Base-by-base conservation (phyloP, 139 green algal genomes). In the Trebouxia sp. region DNA sequence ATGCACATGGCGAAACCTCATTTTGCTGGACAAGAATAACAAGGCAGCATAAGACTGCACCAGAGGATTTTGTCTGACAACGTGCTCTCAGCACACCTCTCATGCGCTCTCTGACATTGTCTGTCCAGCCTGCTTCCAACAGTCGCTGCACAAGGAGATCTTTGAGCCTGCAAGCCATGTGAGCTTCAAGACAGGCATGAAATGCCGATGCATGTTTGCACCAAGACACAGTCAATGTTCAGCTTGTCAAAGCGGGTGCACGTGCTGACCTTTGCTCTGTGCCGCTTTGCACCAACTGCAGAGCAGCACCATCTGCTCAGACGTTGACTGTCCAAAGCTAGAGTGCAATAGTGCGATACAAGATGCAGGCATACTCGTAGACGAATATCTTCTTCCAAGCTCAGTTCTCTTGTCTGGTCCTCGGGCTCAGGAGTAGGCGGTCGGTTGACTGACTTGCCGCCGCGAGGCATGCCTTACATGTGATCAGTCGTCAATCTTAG, bases 221-320 rank as follows among this genome's bases (percentile, higher is more conserved):
- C 14, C 14, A 12, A 56, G 48, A 12, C 48, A 56, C 15, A 26
- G 48, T 15, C 12, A 12, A 12, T 15, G 15, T 12, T 15, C 12
- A 26, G 48, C 14, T 56, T 56, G 12, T 56, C 14, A 15, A 56
- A 22, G 22, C 22, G 3, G 7, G 8, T 5, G 9, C 22, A 55
- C 24, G 7, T n/a, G 39, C n/a, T 37, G 39, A 77, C 69, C 42
- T 77, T 35, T 77, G 26, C n/a, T 39, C 41, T 0, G 42, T 53
- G 6, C 69, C 69, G 26, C 69, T 77, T 55, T 77, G 69, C n/a
- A 77, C 42, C 69, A 77, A 41, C 69, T 77, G 62, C 62, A 69
- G 14, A 1, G 56, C 56, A 69, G 56, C 22, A 10, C 20, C 26
- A 22, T 58, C 50, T 28, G 4, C 50, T 28, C 4, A 28, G 50